Percentiles rank a stretch among this genome's conserved stretches.
Evolutionary conservation across 2,329 filamentous ascomycete species (phyloP).

Genomic region (Alternaria burnsii): DNA sequence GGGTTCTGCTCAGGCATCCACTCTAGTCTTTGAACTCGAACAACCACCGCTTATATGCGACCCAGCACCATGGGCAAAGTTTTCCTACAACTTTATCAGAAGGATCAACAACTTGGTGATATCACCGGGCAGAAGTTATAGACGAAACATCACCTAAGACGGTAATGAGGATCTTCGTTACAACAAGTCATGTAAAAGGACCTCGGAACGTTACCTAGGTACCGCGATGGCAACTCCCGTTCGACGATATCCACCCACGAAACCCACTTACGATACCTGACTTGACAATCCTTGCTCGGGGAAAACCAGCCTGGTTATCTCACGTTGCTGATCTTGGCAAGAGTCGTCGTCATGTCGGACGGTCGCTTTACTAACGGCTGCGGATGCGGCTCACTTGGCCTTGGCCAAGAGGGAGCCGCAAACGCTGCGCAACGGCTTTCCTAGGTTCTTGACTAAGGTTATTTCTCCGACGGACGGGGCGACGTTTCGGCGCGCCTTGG

Average conservation of each 20-base stretch:
- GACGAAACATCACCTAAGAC: neutral
- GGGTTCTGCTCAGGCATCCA: neutral
- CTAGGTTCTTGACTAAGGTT: neutral
- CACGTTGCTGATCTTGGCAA: neutral
- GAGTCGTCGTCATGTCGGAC: conserved; percentile 1
- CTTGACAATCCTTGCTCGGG: neutral
- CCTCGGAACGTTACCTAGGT: neutral
- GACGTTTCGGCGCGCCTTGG: neutral
- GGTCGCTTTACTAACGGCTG: neutral
- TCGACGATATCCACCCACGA: neutral
- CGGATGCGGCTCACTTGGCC: neutral
- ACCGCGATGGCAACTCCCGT: neutral
- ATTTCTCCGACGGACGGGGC: neutral
- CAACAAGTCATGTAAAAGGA: conserved; percentile 1
- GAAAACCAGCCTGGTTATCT: neutral
- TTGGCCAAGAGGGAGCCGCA: conserved; percentile 2
- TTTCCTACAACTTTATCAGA: neutral
- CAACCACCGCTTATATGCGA: neutral
- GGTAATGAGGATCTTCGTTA: conserved; percentile 3
- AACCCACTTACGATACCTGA: neutral
- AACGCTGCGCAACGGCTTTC: conserved; percentile 1
- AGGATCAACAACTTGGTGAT: neutral
- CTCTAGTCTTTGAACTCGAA: neutral
- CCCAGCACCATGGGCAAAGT: neutral
- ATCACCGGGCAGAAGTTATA: neutral